Conservation (phyloP, 2,329 filamentous ascomycete species). For the Monilinia polystroma region DNA sequence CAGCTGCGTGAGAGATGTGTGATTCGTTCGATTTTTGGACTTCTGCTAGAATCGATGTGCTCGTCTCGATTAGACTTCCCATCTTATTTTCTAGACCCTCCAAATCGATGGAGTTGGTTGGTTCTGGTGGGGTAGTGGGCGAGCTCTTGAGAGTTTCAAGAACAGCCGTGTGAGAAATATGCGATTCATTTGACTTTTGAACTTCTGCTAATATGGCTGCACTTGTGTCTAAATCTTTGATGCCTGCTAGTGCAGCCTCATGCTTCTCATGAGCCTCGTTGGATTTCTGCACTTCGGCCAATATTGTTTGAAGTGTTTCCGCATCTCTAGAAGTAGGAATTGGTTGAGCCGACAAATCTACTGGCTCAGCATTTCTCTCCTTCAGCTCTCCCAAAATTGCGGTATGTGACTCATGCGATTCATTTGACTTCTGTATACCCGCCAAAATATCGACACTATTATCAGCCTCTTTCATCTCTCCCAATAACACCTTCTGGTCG, state of each 20-base stretch:
- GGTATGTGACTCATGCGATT: slow-evolving; percentile 33
- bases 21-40: slow-evolving; percentile 25
- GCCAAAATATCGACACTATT: slow-evolving; percentile 32
- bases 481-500: slow-evolving; percentile 28
- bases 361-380: background rate
- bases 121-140: background rate
- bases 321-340: background rate
- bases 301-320: slow-evolving; percentile 25
- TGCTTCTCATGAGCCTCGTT: slow-evolving; percentile 29
- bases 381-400: slow-evolving; percentile 28
- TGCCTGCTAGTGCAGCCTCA: slow-evolving; percentile 7
- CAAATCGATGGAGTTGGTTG: slow-evolving; percentile 7
- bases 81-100: slow-evolving; percentile 23
- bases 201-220: slow-evolving; percentile 25
- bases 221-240: slow-evolving; percentile 27
- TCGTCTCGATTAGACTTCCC: slow-evolving; percentile 18
- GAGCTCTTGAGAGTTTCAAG: slow-evolving; percentile 25
- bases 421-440: slow-evolving; percentile 35
- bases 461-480: slow-evolving; percentile 30
- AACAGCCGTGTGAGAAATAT: slow-evolving; percentile 25
- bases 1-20: slow-evolving; percentile 24
- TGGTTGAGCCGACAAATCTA: background rate
- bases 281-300: slow-evolving; percentile 26
- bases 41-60: slow-evolving; percentile 25
- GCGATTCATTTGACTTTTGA: slow-evolving; percentile 26